Evolutionary conservation across 441 rosid species (phyloP).

Genomic region (Eruca vesicaria): DNA sequence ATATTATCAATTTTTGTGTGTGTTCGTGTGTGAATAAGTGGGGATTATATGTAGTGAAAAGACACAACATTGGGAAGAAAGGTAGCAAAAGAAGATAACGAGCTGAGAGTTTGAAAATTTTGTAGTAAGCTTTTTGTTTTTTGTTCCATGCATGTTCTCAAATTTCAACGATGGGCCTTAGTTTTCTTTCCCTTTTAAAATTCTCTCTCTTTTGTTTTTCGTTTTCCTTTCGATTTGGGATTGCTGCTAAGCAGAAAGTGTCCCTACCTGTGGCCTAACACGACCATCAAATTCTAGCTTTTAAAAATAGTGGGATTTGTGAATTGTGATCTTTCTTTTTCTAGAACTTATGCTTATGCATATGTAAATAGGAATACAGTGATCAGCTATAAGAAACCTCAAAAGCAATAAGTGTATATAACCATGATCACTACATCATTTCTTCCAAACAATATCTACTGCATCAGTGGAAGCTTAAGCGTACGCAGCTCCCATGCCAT

Average conservation of each 20-base stretch:
- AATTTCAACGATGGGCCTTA: constrained; percentile 28
- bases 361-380: neutral
- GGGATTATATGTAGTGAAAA: constrained; percentile 30
- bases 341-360: neutral
- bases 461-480: neutral
- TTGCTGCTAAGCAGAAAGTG: constrained; percentile 29
- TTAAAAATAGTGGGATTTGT: neutral
- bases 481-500: neutral
- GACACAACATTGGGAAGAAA: constrained; percentile 25
- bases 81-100: constrained; percentile 8
- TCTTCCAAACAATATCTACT: neutral
- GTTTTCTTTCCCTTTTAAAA: neutral
- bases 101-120: constrained; percentile 7
- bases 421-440: neutral
- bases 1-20: constrained; percentile 7
- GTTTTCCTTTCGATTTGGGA: constrained; percentile 9
- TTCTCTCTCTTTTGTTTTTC: neutral
- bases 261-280: constrained; percentile 15
- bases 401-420: neutral
- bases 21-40: constrained; percentile 30
- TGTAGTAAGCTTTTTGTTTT: constrained; percentile 21
- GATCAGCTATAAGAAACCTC: neutral
- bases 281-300: neutral
- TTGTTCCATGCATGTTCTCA: constrained; percentile 27
- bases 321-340: neutral